Percentiles rank a stretch among this genome's conserved stretches.
Conservation (phyloP, 2,329 filamentous ascomycete species). For the Trichoderma sp. region DNA sequence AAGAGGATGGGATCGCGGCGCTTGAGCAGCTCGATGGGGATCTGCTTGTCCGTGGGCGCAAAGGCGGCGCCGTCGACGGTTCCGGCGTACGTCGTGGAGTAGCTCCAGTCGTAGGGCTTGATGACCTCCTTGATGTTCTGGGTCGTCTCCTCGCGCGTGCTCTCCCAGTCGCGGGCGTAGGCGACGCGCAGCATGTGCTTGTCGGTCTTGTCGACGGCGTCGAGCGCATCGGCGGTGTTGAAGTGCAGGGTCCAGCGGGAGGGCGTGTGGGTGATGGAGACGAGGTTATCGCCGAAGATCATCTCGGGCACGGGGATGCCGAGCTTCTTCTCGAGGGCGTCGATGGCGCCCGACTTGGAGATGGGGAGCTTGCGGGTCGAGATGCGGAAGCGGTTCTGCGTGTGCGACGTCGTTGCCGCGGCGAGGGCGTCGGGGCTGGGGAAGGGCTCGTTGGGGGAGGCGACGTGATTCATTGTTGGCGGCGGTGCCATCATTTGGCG, state of each 20-base stretch:
- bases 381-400: conserved; percentile 68
- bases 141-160: conserved; percentile 66
- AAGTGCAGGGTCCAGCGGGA: conserved; percentile 79
- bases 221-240: conserved; percentile 81
- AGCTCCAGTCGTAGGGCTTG: conserved; percentile 97
- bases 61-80: conserved; percentile 45
- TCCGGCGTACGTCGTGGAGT: conserved; percentile 83
- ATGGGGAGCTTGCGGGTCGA: conserved; percentile 89
- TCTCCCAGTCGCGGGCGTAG: conserved; percentile 82
- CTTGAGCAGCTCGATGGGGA: conserved; percentile 83
- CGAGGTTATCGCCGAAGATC: conserved; percentile 96
- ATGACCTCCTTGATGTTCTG: conserved; percentile 91
- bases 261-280: conserved; percentile 68
- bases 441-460: conserved; percentile 50
- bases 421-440: conserved; percentile 49
- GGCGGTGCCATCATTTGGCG: conserved; percentile 7
- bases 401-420: conserved; percentile 54
- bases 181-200: conserved; percentile 88
- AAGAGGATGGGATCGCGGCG: conserved; percentile 91
- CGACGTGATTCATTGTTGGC: conserved; percentile 38
- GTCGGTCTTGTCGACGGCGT: conserved; percentile 91
- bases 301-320: conserved; percentile 93
- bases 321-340: conserved; percentile 73
- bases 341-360: conserved; percentile 85
- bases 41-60: conserved; percentile 42